Base-by-base conservation (phyloP, 2,329 filamentous ascomycete genomes). In the Colletotrichum caudatum region DNA sequence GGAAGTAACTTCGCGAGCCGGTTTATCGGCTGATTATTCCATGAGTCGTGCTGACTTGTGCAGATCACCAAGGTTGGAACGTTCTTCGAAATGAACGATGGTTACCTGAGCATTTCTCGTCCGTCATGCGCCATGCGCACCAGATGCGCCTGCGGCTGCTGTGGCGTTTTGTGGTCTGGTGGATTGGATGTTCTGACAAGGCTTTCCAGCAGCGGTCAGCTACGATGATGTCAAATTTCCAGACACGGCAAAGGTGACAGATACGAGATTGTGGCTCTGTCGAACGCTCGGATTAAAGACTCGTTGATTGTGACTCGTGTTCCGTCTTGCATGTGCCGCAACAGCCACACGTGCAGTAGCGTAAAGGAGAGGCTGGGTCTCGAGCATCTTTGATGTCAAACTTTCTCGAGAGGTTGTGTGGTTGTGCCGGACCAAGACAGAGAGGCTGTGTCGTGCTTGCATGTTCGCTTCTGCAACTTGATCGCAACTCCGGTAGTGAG, bases 1-100 rank as follows among this genome's bases (percentile, higher is more conserved):
- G 65, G 54, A 53, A 60, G 58, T 71, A 48, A 63, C 58, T 39
- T 69, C 51, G 69, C 37, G 61, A 37, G 14, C 51, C 41, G 18
- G 37, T 20, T 2, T 37, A 18, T 41, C 41, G n/a, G 1, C 33
- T n/a, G 11, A 26, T 57, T 39, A 33, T 4, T 41, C 18, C 20
- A 35, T 14, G 12, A 46, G 33, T 46, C 58, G 39, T 71, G 35
- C 58, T 23, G 53, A 59, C 16, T 59, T 68, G 46, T 53, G 58
- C 58, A 71, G 35, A 29, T 9, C n/a, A 35, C 33, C n/a, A 44
- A 29, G 11, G 18, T n/a, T 41, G 16, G 3, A 11, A 37, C 14
- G 1, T 18, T 18, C n/a, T 61, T 18, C 7, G 7, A 23, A 20
- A 23, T 16, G 53, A 39, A 58, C 7, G 5, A 14, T 41, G 14